A percentile compares a stretch with the other conserved stretches of the same genome.
Conservation (phyloP, 2,329 filamentous ascomycete species). For the Colletotrichum abscissum region DNA sequence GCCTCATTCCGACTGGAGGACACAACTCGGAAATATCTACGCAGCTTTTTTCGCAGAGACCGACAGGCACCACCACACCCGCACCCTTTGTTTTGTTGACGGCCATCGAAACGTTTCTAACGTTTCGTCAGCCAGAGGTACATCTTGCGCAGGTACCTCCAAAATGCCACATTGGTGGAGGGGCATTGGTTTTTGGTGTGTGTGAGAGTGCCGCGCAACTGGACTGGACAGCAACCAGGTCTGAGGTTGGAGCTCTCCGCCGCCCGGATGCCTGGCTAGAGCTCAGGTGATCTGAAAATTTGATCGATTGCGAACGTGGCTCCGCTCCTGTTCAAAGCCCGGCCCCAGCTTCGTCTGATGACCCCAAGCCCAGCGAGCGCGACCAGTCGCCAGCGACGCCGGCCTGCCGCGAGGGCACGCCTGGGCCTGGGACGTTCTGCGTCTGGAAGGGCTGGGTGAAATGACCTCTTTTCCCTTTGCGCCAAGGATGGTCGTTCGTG, state of each 20-base stretch:
- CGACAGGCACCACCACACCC: neutral
- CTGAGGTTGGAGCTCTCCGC: constrained; percentile 27
- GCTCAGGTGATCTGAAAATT: constrained; percentile 36
- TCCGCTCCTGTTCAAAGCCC: constrained; percentile 30
- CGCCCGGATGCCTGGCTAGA: constrained; percentile 26
- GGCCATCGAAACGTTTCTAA: neutral
- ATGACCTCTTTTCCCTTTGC: constrained; percentile 8
- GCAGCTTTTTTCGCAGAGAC: neutral
- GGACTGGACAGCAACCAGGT: constrained; percentile 25
- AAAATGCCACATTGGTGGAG: constrained; percentile 2
- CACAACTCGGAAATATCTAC: neutral
- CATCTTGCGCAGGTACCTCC: constrained; percentile 22
- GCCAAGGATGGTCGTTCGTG: constrained; percentile 18
- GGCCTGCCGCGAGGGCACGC: constrained; percentile 12
- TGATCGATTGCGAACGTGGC: constrained; percentile 28
- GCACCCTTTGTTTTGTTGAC: neutral
- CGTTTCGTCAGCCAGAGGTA: constrained; percentile 14
- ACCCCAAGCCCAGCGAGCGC: constrained; percentile 8
- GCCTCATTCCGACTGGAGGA: neutral
- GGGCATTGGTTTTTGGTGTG: constrained; percentile 19
- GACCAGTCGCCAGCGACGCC: constrained; percentile 30
- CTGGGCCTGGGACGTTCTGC: constrained; percentile 17
- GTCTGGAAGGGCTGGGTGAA: constrained; percentile 24
- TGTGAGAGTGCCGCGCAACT: constrained; percentile 22
- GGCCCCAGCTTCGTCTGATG: constrained; percentile 34